Evolutionary conservation across 2,329 filamentous ascomycete genomes (phyloP).

Genomic region (Penicillium sp.): DNA sequence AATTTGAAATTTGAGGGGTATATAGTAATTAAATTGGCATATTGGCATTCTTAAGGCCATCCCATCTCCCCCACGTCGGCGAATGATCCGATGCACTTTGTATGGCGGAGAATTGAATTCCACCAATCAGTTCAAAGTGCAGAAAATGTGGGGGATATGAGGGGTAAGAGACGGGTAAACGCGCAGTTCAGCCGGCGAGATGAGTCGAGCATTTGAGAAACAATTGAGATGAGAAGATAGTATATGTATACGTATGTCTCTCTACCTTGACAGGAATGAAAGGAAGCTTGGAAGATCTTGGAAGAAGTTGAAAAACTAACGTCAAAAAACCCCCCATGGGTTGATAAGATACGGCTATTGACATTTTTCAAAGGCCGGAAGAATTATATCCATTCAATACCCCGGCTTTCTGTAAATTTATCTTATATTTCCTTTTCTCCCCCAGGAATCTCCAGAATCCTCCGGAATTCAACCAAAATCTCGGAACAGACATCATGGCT

Average conservation of each 20-base stretch:
- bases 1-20: neutral
- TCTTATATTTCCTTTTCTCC: slow-evolving; percentile 6
- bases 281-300: too few relatives aligned
- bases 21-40: neutral
- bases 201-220: neutral
- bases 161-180: slow-evolving; percentile 5
- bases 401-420: slow-evolving; percentile 5
- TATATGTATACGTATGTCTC: too few relatives aligned
- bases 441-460: neutral
- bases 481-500: slow-evolving; percentile 45
- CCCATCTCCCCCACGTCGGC: slow-evolving; percentile 23
- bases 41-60: slow-evolving; percentile 4
- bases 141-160: slow-evolving; percentile 19
- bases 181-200: neutral
- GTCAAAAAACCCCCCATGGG: neutral
- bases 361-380: slow-evolving; percentile 25
- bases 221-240: neutral
- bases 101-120: slow-evolving; percentile 21
- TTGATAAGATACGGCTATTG: slow-evolving; percentile 31
- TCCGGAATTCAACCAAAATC: neutral
- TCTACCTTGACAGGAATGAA: too few relatives aligned
- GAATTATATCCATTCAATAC: slow-evolving; percentile 23
- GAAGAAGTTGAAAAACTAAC: slow-evolving; percentile 1
- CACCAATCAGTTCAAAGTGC: slow-evolving; percentile 16
- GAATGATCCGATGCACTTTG: slow-evolving; percentile 17